A percentile compares a stretch with the other conserved stretches of the same genome.
phyloP scores from a whole-genome alignment of 2,329 filamentous ascomycete species.

The Fusarium phyllophilum region DNA sequence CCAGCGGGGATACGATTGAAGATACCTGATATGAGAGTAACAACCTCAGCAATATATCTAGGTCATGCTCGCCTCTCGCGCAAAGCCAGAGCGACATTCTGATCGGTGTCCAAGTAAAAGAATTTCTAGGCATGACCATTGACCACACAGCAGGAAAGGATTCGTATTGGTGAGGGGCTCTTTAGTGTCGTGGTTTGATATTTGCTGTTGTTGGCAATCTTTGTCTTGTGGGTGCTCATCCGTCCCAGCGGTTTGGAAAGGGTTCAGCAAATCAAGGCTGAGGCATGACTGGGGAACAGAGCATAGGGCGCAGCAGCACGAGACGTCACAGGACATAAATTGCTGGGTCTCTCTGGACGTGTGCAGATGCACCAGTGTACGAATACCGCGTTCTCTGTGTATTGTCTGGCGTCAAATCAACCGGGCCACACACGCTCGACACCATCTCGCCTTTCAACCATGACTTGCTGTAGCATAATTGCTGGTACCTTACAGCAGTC shows the following conservation, averaged over 20 bases:
- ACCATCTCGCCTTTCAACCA: conserved; percentile 6
- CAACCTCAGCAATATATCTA: background rate
- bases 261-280: conserved; percentile 26
- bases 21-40: background rate
- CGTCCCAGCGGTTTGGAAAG: conserved; percentile 40
- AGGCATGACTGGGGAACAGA: background rate
- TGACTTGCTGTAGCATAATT: conserved; percentile 19
- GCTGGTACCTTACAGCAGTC: conserved; percentile 37
- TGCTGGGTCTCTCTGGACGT: background rate
- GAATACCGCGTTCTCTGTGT: background rate
- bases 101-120: background rate
- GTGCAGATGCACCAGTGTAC: background rate
- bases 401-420: background rate
- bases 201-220: background rate
- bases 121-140: background rate
- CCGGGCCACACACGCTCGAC: background rate
- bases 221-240: conserved; percentile 3
- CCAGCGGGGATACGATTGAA: background rate
- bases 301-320: conserved; percentile 3
- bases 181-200: conserved; percentile 14
- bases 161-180: background rate
- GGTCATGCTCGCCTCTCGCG: background rate
- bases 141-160: background rate
- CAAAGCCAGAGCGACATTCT: background rate
- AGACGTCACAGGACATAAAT: background rate